Conservation (phyloP, 1,284 basidiomycete species). For the Pyrrhoderma noxium region DNA sequence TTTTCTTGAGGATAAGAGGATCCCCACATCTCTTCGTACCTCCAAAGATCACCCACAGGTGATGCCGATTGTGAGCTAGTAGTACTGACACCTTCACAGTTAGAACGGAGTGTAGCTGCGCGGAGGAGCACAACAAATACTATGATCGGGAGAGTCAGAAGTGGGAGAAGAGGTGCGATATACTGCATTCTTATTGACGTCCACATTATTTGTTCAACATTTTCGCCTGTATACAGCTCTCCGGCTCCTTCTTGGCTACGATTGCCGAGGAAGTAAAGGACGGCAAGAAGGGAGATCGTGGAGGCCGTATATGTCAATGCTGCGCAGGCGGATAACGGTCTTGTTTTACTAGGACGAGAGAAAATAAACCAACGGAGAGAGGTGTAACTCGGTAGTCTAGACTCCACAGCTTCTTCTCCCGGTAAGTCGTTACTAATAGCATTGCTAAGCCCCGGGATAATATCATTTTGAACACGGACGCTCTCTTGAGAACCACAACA, state of each 20-base stretch:
- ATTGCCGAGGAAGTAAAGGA: background rate
- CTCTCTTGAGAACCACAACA: no score
- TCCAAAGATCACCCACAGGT: conserved; percentile 4
- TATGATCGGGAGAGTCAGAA: conserved; percentile 7
- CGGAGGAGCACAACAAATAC: conserved; percentile 1
- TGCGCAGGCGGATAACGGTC: background rate
- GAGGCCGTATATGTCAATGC: background rate
- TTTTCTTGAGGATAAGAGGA: no score
- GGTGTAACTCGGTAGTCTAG: no score
- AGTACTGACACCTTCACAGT: no score
- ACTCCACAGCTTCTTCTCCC: no score
- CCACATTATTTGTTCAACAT: background rate
- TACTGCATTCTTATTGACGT: background rate
- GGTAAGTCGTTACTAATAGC: no score
- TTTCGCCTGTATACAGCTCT: background rate
- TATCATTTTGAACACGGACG: no score
- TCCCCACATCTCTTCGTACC: conserved; percentile 12
- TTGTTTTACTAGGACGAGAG: no score
- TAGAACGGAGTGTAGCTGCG: background rate
- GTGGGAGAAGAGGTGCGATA: conserved; percentile 7
- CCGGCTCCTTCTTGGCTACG: background rate
- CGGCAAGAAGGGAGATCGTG: background rate
- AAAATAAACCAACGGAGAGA: no score
- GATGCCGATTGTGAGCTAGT: no score
- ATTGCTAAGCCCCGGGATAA: no score